These are phyloP conservation scores for Populus ilicifolia DNA, from an alignment of 345 rosid genomes.

Conservation along the genomic window DNA sequence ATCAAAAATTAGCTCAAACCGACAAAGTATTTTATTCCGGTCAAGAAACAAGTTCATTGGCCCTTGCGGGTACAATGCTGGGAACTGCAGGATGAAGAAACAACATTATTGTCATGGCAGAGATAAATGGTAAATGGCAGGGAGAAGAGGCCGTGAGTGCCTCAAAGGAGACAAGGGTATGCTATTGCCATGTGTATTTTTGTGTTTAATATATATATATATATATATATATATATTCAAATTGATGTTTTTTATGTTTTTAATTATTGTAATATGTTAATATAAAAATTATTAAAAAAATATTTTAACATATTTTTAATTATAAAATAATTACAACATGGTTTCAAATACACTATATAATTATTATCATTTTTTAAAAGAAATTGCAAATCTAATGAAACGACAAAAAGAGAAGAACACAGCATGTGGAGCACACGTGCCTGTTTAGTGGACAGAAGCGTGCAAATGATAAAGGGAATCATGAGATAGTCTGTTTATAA, in stretches of 20 bases:
- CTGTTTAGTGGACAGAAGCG: background rate
- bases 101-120: background rate
- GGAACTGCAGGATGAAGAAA: constrained; percentile 56
- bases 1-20: constrained; percentile 21
- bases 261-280: no score
- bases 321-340: no score
- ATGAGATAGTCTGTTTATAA: background rate
- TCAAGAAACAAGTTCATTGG: constrained; percentile 76
- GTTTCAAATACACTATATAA: no score
- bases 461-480: constrained; percentile 6
- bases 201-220: no score
- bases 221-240: no score
- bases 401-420: background rate
- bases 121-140: background rate
- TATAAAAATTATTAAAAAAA: no score
- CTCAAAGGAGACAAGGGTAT: constrained; percentile 89
- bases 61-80: constrained; percentile 93
- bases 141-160: constrained; percentile 74
- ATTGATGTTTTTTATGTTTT: no score
- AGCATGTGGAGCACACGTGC: background rate
- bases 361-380: constrained; percentile 40
- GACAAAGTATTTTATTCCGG: constrained; percentile 78
- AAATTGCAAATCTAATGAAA: constrained; percentile 75
- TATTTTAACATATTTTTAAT: no score
- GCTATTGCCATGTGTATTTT: no score